These are phyloP conservation scores for Neonectria coccinea DNA, from an alignment of 2,329 filamentous ascomycete genomes.

Conservation along the genomic window DNA sequence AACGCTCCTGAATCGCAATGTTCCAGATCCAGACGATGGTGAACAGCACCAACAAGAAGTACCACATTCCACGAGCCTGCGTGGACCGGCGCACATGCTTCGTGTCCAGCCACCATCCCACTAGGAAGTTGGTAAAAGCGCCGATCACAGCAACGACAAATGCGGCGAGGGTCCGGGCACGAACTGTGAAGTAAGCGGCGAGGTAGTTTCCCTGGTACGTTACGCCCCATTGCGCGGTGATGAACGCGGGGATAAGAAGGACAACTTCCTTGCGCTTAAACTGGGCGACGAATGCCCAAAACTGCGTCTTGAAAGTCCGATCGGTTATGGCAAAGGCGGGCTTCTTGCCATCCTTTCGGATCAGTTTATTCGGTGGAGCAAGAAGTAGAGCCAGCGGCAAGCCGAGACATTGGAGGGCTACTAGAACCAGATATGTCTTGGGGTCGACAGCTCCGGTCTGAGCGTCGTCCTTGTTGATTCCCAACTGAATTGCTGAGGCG, in stretches of 20 bases:
- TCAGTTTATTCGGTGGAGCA: slow-evolving; percentile 36
- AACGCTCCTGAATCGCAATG: slow-evolving; percentile 13
- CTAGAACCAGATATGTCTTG: neutral
- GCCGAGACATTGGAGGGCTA: slow-evolving; percentile 32
- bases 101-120: neutral
- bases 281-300: neutral
- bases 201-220: slow-evolving; percentile 14
- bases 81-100: neutral
- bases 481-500: neutral
- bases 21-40: slow-evolving; percentile 9
- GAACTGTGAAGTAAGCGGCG: slow-evolving; percentile 13
- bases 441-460: neutral
- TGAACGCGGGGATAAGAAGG: slow-evolving; percentile 7
- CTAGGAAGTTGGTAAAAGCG: neutral
- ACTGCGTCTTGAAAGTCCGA: slow-evolving; percentile 8
- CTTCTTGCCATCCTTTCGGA: slow-evolving; percentile 34
- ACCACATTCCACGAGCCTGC: neutral
- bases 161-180: slow-evolving; percentile 1
- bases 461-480: neutral
- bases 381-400: slow-evolving; percentile 36
- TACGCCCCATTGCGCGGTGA: slow-evolving; percentile 12
- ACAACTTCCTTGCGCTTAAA: slow-evolving; percentile 11
- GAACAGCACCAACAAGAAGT: neutral
- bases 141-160: neutral
- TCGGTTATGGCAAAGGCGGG: slow-evolving; percentile 18